Conservation (phyloP, 768 basidiomycete genomes). For the Lactarius akahatsu region DNA sequence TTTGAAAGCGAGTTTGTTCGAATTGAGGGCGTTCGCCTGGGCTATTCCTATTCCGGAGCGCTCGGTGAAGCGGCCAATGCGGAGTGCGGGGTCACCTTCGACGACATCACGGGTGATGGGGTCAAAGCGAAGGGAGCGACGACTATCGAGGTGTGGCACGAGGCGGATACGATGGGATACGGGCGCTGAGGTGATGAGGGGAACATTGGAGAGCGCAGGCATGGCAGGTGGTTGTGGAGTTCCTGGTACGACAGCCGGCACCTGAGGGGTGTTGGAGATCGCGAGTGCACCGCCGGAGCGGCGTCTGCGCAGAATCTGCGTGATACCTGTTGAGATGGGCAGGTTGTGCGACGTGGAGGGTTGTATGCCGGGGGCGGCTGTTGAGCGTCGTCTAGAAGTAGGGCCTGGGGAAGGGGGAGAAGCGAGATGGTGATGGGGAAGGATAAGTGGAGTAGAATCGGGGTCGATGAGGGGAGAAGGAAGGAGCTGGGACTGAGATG, state of each 20-base stretch:
- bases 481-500: slow-evolving; percentile 55
- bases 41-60: slow-evolving; percentile 65
- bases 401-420: slow-evolving; percentile 33
- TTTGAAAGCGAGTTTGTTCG: slow-evolving; percentile 91
- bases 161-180: slow-evolving; percentile 79
- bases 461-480: slow-evolving; percentile 38
- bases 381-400: slow-evolving; percentile 41
- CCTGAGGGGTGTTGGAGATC: slow-evolving; percentile 33
- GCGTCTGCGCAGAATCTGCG: slow-evolving; percentile 64
- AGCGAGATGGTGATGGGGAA: slow-evolving; percentile 36
- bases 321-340: slow-evolving; percentile 42
- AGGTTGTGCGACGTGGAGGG: slow-evolving; percentile 39
- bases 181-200: slow-evolving; percentile 27
- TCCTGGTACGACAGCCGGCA: slow-evolving; percentile 31
- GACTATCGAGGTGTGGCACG: slow-evolving; percentile 91
- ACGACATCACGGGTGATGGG: slow-evolving; percentile 84
- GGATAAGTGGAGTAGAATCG: slow-evolving; percentile 48
- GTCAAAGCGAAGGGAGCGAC: slow-evolving; percentile 87
- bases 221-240: slow-evolving; percentile 29
- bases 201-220: slow-evolving; percentile 29
- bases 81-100: slow-evolving; percentile 65
- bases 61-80: slow-evolving; percentile 95
- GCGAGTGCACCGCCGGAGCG: slow-evolving; percentile 60
- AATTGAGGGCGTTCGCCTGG: slow-evolving; percentile 64
- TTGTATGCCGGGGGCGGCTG: slow-evolving; percentile 40